Base-by-base conservation (phyloP, 164 flowering plant genomes). In the Taxillus chinensis region DNA sequence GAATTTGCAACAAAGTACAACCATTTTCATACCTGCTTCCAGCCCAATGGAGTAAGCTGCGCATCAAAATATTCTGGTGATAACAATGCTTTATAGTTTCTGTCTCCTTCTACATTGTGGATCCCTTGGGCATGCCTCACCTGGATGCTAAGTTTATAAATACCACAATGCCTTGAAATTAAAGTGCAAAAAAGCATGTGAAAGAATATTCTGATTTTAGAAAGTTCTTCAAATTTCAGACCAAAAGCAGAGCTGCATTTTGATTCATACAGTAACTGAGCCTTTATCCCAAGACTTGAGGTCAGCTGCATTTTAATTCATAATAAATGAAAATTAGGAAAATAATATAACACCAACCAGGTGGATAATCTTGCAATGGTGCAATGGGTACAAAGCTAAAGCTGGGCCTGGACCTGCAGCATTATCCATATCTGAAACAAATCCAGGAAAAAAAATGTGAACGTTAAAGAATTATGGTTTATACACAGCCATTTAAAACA, bases 81-180 rank as follows among this genome's bases (percentile, higher is more conserved):
- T 49, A 80, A 51, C 68, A 76, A 89, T n/a, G 78, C 79, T 14
- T 69, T 57, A 43, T 70, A 63, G 70, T 85, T 66, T 70, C 84
- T 84, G 9, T 86, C 97, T 61, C 87, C 93, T 69, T 66, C 91
- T 14, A 88, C 93, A 71, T 91, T 91, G 66, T 91, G 97, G 69
- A 85, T 64, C 60, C 97, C 97, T 80, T 91, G 96, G 8, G 91
- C 97, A 77, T 91, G 97, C 73, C 97, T 83, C 70, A 89, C 96
- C 97, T 91, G 63, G 2, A 57, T 14, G 39, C 51, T 66, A 27
- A 27, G 27, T 27, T 27, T 27, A 27, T 27, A 27, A 27, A 27
- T 27, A 27, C 27, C 27, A 27, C 27, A 27, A 27, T 27, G 27
- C 45, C 12, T 45, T 52, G 38, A 3, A 40, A 45, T 37, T 37